These are phyloP conservation scores for Saccharomycopsis sp. DNA, from an alignment of 805 yeast genomes.

Conservation along the genomic window DNA sequence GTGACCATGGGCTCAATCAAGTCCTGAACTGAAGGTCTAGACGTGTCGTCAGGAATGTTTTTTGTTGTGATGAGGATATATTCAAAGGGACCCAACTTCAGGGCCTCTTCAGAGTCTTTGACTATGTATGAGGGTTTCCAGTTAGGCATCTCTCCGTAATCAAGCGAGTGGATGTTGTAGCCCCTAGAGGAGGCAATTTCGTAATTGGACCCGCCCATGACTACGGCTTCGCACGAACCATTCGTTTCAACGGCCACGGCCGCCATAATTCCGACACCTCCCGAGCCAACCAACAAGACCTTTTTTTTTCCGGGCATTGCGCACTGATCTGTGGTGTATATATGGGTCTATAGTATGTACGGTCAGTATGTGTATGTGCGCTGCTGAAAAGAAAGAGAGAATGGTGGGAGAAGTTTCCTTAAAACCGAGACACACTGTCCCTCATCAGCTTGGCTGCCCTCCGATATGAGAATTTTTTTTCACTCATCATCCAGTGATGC, in stretches of 20 bases:
- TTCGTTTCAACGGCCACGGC: slow-evolving; percentile 52
- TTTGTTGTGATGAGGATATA: slow-evolving; percentile 57
- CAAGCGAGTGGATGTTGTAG: slow-evolving; percentile 49
- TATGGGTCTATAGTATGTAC: neutral
- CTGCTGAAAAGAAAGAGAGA: too few species aligned
- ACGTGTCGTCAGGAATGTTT: slow-evolving; percentile 54
- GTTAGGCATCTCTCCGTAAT: slow-evolving; percentile 46
- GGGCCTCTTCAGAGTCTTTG: slow-evolving; percentile 41
- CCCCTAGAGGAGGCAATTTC: slow-evolving; percentile 45
- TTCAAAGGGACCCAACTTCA: slow-evolving; percentile 38
- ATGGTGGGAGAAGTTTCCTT: too few species aligned
- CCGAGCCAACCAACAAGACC: slow-evolving; percentile 66
- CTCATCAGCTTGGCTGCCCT: too few species aligned
- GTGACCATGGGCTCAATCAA: slow-evolving; percentile 43
- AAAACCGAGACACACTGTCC: too few species aligned
- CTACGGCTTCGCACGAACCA: slow-evolving; percentile 45
- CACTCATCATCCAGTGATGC: too few species aligned
- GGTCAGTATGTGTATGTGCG: neutral
- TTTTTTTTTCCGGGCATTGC: slow-evolving; percentile 23
- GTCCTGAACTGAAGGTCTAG: slow-evolving; percentile 38
- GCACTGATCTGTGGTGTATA: neutral
- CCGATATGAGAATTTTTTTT: too few species aligned
- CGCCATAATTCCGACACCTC: slow-evolving; percentile 78
- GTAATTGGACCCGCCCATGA: slow-evolving; percentile 60
- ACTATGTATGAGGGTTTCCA: slow-evolving; percentile 53